Conservation (phyloP, 78 protist genomes). For the Dictyostelium brefeldianum region DNA sequence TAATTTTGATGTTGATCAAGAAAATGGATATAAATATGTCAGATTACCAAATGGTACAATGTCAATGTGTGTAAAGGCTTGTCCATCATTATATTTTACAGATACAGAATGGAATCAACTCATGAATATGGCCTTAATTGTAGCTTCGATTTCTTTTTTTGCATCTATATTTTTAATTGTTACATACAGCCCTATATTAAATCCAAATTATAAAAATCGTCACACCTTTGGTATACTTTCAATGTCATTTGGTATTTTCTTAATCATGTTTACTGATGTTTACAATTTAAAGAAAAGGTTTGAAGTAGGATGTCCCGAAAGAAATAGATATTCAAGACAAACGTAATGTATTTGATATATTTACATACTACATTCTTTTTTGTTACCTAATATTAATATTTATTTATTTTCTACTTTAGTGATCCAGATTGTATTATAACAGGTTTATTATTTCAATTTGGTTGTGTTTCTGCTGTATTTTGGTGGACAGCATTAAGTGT, state of each 20-base stretch:
- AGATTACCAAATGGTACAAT: background rate
- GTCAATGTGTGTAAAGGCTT: background rate
- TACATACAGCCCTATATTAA: background rate
- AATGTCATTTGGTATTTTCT: slow-evolving; percentile 19
- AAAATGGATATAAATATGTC: background rate
- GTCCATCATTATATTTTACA: background rate
- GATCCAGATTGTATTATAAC: slow-evolving; percentile 5
- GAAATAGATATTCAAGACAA: background rate
- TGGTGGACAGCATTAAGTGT: background rate
- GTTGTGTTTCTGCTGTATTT: background rate
- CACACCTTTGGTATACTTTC: background rate
- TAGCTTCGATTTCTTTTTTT: background rate
- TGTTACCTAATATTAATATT: too few relatives aligned
- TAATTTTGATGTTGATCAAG: background rate
- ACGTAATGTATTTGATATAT: too few relatives aligned
- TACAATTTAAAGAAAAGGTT: background rate
- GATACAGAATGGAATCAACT: background rate
- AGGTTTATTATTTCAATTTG: slow-evolving; percentile 49
- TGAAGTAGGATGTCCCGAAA: background rate
- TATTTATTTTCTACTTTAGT: too few relatives aligned
- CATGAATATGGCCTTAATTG: background rate
- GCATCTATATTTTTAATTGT: background rate
- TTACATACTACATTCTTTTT: too few relatives aligned
- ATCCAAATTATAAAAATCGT: background rate
- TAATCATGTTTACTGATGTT: slow-evolving; percentile 7